These are phyloP conservation scores for Pythium graminicola DNA, from an alignment of 352 stramenopile species.

Conservation along the genomic window DNA sequence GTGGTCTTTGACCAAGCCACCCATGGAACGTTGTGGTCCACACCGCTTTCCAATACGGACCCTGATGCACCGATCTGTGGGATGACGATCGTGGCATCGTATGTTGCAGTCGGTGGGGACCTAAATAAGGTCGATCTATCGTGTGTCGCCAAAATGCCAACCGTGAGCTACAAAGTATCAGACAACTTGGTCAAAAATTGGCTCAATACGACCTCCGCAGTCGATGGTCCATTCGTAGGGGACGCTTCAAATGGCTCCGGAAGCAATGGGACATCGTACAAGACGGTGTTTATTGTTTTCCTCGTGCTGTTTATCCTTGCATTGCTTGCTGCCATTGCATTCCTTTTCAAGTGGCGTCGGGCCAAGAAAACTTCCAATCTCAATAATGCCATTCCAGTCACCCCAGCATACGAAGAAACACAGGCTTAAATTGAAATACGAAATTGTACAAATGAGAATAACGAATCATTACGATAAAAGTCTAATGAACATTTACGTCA, in stretches of 20 bases:
- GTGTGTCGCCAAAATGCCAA: slow-evolving; percentile 30
- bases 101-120: slow-evolving; percentile 24
- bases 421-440: slow-evolving; percentile 2
- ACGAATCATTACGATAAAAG: too few species aligned
- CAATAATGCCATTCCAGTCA: not conserved
- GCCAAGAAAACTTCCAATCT: slow-evolving; percentile 1
- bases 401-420: slow-evolving; percentile 8
- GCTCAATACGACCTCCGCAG: slow-evolving; percentile 32
- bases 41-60: slow-evolving; percentile 20
- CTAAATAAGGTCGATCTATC: slow-evolving; percentile 28
- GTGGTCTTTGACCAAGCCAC: slow-evolving; percentile 38
- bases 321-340: slow-evolving; percentile 17
- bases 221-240: slow-evolving; percentile 32
- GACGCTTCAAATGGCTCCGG: not conserved
- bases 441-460: not conserved
- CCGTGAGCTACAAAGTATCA: slow-evolving; percentile 23
- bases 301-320: slow-evolving; percentile 30
- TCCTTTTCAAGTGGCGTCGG: slow-evolving; percentile 27
- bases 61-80: slow-evolving; percentile 28
- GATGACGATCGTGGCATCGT: slow-evolving; percentile 32
- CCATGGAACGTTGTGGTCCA: slow-evolving; percentile 30
- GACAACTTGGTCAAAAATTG: slow-evolving; percentile 35
- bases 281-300: slow-evolving; percentile 33
- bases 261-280: slow-evolving; percentile 22
- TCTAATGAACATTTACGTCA: too few species aligned